Conservation (phyloP, 2,329 filamentous ascomycete genomes). For the Sordariomycetes sp. region DNA sequence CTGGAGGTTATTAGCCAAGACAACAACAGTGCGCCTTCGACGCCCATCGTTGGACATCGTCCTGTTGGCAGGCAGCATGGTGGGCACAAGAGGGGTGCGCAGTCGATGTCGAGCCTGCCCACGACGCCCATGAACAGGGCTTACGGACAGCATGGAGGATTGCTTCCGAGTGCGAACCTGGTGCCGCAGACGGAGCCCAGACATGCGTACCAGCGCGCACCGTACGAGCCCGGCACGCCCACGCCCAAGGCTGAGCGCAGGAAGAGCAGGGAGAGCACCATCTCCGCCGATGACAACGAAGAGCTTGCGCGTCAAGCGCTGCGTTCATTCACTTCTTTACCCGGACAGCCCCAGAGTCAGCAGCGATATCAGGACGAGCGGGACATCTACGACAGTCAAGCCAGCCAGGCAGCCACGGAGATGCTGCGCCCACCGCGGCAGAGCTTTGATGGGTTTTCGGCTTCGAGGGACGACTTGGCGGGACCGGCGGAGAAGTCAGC, state of each 20-base stretch:
- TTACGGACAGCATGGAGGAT: slow-evolving; percentile 36
- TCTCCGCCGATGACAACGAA: slow-evolving; percentile 58
- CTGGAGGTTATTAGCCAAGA: slow-evolving; percentile 75
- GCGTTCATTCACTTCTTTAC: slow-evolving; percentile 25
- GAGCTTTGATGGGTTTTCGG: slow-evolving; percentile 40
- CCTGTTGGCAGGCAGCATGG: slow-evolving; percentile 37
- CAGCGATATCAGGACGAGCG: slow-evolving; percentile 21
- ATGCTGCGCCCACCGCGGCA: slow-evolving; percentile 54
- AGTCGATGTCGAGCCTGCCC: slow-evolving; percentile 79
- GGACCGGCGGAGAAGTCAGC: slow-evolving; percentile 31
- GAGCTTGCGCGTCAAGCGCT: slow-evolving; percentile 46
- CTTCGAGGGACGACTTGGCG: slow-evolving; percentile 33
- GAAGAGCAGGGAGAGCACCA: slow-evolving; percentile 77
- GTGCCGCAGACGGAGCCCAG: slow-evolving; percentile 51
- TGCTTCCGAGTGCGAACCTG: slow-evolving; percentile 55
- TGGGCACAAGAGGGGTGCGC: slow-evolving; percentile 61
- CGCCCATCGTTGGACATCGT: slow-evolving; percentile 44
- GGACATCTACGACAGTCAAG: slow-evolving; percentile 62
- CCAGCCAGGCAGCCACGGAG: slow-evolving; percentile 66
- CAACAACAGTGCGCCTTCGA: slow-evolving; percentile 59
- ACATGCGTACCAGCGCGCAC: slow-evolving; percentile 29
- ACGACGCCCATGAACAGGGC: slow-evolving; percentile 58
- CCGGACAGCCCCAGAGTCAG: slow-evolving; percentile 14
- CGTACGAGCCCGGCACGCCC: slow-evolving; percentile 36
- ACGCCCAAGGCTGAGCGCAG: slow-evolving; percentile 33